phyloP scores from a whole-genome alignment of 129 eudicot genomes.

The Heracleum sosnowskyi region DNA sequence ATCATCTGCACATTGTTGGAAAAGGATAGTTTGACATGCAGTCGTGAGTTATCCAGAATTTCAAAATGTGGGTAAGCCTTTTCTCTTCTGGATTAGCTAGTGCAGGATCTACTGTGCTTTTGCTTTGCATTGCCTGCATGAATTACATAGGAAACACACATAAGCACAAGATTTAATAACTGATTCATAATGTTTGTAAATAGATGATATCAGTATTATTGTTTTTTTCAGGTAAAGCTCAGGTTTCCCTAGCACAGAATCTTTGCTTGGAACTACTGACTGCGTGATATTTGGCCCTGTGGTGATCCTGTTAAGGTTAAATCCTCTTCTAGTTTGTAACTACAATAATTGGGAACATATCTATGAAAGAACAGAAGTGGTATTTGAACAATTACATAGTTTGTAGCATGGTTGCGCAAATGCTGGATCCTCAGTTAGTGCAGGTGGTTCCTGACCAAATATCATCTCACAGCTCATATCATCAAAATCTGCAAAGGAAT shows the following conservation, averaged over 20 bases:
- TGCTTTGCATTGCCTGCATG: constrained; percentile 49
- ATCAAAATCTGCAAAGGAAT: constrained; percentile 63
- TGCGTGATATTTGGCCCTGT: background rate
- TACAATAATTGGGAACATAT: constrained; percentile 1
- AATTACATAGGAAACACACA: constrained; percentile 16
- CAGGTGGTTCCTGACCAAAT: constrained; percentile 84
- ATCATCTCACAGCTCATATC: constrained; percentile 95
- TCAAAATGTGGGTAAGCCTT: constrained; percentile 13
- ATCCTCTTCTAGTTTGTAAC: background rate
- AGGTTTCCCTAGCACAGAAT: background rate
- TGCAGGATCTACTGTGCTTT: constrained; percentile 44
- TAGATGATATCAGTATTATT: background rate
- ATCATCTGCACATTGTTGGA: constrained; percentile 8
- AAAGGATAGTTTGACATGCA: constrained; percentile 9
- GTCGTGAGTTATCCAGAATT: constrained; percentile 10
- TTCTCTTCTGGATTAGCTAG: constrained; percentile 22
- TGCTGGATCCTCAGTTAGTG: constrained; percentile 61
- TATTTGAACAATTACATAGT: constrained; percentile 43
- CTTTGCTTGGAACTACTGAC: background rate
- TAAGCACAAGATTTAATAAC: constrained; percentile 9
- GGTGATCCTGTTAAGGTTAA: background rate
- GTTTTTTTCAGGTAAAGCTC: background rate
- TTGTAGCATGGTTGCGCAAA: constrained; percentile 79
- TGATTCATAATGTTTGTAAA: background rate
- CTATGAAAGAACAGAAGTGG: background rate